Evolutionary conservation across 805 yeast genomes (phyloP).

Genomic region (Candida morakotiae): DNA sequence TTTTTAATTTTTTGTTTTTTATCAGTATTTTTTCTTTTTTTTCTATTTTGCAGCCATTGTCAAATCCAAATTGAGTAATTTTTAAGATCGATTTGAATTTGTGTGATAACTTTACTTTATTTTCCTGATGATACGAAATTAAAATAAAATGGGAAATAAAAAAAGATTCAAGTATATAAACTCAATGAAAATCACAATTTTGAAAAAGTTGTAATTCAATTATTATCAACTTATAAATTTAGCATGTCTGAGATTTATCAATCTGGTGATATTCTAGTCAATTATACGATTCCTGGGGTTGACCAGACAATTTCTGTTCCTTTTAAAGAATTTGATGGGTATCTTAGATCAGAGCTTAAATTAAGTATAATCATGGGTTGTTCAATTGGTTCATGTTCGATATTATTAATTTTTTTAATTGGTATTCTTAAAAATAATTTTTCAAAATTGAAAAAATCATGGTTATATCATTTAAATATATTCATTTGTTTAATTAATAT

Average conservation of each 20-base stretch:
- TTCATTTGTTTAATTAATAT: constrained; percentile 51
- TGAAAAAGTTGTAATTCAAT: too few relatives aligned
- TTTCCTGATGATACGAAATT: too few relatives aligned
- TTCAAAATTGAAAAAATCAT: constrained; percentile 4
- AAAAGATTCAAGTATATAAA: too few relatives aligned
- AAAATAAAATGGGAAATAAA: too few relatives aligned
- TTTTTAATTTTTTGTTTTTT: too few relatives aligned
- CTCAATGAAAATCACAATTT: too few relatives aligned
- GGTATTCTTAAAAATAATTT: constrained; percentile 4
- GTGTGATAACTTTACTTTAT: background rate
- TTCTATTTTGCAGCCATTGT: constrained; percentile 9
- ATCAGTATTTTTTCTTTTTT: background rate
- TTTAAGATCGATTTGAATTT: background rate
- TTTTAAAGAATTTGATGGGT: constrained; percentile 8
- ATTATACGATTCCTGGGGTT: constrained; percentile 4
- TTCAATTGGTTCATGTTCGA: constrained; percentile 10
- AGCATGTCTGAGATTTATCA: background rate
- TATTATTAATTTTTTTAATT: constrained; percentile 6
- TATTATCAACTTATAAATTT: background rate
- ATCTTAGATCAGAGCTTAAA: background rate
- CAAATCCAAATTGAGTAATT: constrained; percentile 5
- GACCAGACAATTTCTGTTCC: constrained; percentile 3
- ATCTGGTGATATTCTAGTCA: constrained; percentile 7
- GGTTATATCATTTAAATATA: constrained; percentile 68
- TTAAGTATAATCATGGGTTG: constrained; percentile 8